Base-by-base conservation (phyloP, 2,329 filamentous ascomycete genomes). In the Phialophora tarda region DNA sequence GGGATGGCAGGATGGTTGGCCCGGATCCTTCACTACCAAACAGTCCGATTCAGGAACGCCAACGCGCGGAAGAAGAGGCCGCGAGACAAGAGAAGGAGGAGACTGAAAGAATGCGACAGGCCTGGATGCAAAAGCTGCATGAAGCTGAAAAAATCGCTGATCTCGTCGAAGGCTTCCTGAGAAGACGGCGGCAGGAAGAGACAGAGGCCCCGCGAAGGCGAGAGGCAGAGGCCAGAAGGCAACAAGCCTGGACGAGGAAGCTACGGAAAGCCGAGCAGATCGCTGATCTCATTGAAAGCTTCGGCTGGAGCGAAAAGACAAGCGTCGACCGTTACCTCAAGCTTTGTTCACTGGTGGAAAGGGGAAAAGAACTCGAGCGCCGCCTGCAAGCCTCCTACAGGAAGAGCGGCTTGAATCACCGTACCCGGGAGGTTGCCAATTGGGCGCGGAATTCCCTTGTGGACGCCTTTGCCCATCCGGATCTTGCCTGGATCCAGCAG, bases 371-470 rank as follows among this genome's bases (percentile, higher is more conserved):
- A 30, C 50, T 62, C 24, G 60, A 62, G 28, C n/a, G 23, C 12
- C 34, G 55, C 11, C 17, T 62, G 23, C n/a, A 38, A 12, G 38
- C 56, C 6, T 44, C 32, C 21, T 28, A 44, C 50, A 48, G 30
- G n/a, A 34, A 62, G 23, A 51, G 51, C 12, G 60, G 51, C 21
- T 10, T 47, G 5, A 48, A 48, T 24, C 23, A 34, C 14, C 50
- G 44, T 23, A 55, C 38, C 6, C 44, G 60, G 47, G 51, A 56
- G 34, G 24, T 62, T 47, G 50, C 44, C 51, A 55, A 62, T 51
- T 14, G 17, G 38, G 34, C 44, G 6, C 47, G 34, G 21, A 26
- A 30, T 7, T 28, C 21, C 14, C 48, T 51, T 5, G 48, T 24
- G 48, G 48, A 51, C 21, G 48, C 24, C 23, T 51, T 51, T 51